Evolutionary conservation across 2,329 filamentous ascomycete genomes (phyloP).

Genomic region (Penicillium sumatraense): DNA sequence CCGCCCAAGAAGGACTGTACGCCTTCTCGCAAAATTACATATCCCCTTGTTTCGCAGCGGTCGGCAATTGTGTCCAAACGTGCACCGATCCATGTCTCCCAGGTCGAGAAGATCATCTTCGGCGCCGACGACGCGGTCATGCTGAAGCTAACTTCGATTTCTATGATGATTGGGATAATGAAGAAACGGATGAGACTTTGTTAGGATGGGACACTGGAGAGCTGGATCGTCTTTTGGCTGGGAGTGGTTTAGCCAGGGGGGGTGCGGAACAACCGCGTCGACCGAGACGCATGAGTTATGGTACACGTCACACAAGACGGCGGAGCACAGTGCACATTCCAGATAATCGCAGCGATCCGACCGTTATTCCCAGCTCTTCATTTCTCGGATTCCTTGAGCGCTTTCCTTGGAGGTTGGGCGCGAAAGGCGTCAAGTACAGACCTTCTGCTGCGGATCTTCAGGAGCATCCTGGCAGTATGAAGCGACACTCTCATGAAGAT

Average conservation of each 20-base stretch:
- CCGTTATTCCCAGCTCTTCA: constrained; percentile 85
- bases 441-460: constrained; percentile 89
- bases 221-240: constrained; percentile 79
- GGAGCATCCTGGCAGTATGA: constrained; percentile 73
- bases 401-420: constrained; percentile 83
- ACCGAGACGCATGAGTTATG: constrained; percentile 89
- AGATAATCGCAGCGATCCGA: constrained; percentile 69
- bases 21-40: constrained; percentile 86
- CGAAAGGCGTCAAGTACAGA: constrained; percentile 78
- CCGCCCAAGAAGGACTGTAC: constrained; percentile 89
- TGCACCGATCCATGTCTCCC: constrained; percentile 73
- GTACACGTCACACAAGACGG: constrained; percentile 65
- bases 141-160: constrained; percentile 94
- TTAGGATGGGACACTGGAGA: constrained; percentile 83
- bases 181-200: constrained; percentile 62
- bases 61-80: constrained; percentile 67
- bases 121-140: constrained; percentile 67
- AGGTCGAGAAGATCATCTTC: constrained; percentile 72
- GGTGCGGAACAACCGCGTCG: constrained; percentile 67
- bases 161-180: constrained; percentile 92
- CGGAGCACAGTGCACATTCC: constrained; percentile 59
- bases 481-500: constrained; percentile 58
- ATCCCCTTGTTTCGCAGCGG: constrained; percentile 73
- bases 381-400: constrained; percentile 83
- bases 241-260: constrained; percentile 55